phyloP scores from a whole-genome alignment of 225 moss, liverwort and hornwort genomes.

The Polytrichum formosum region DNA sequence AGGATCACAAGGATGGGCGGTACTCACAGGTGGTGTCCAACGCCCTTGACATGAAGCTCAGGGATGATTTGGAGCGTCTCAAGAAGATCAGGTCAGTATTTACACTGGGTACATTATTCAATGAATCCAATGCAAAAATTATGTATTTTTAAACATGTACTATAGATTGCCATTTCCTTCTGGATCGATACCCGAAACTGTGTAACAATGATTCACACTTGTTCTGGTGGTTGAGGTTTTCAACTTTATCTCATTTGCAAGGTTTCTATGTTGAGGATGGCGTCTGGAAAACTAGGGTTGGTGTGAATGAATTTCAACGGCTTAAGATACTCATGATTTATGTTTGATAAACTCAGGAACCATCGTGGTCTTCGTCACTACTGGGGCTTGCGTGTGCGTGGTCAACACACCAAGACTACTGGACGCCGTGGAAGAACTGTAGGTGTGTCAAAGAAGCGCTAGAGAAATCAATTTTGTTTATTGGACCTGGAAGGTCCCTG shows the following conservation, averaged over 20 bases:
- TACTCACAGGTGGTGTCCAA: constrained; percentile 88
- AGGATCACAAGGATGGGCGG: constrained; percentile 89
- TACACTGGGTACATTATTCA: too few relatives aligned
- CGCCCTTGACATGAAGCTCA: constrained; percentile 88
- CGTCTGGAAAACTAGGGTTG: too few relatives aligned
- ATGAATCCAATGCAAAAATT: too few relatives aligned
- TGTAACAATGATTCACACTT: too few relatives aligned
- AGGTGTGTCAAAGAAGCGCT: constrained; percentile 91
- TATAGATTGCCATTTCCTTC: too few relatives aligned
- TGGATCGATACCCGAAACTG: too few relatives aligned
- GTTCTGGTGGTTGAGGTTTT: too few relatives aligned
- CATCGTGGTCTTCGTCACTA: constrained; percentile 79
- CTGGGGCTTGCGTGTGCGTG: constrained; percentile 86
- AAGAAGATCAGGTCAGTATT: constrained; percentile 75
- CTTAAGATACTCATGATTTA: too few relatives aligned
- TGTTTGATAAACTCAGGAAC: constrained; percentile 36
- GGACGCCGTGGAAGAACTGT: constrained; percentile 83
- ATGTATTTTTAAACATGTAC: too few relatives aligned
- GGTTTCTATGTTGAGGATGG: too few relatives aligned
- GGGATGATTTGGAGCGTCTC: constrained; percentile 79
- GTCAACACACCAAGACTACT: constrained; percentile 89
- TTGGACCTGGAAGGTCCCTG: neutral
- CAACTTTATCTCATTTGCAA: too few relatives aligned
- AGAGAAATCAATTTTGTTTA: constrained; percentile 12
- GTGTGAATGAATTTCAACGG: too few relatives aligned